Evolutionary conservation across 2,329 filamentous ascomycete species (phyloP).

Genomic region (Ploettnerulaceae sp.): DNA sequence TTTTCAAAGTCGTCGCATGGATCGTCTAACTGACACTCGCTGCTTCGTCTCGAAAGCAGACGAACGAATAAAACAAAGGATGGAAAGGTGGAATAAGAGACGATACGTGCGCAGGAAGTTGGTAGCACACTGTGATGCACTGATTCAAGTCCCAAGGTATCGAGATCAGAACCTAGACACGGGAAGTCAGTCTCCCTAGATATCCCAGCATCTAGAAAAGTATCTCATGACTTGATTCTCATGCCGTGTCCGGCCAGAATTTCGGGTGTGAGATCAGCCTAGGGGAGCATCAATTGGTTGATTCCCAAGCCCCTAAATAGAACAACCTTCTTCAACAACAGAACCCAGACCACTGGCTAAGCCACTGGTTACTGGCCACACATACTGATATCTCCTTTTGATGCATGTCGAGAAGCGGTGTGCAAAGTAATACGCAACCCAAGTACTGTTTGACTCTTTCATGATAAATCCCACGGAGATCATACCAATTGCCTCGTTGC

Average conservation of each 20-base stretch:
- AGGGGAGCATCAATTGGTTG: neutral
- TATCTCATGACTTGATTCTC: neutral
- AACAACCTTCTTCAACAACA: neutral
- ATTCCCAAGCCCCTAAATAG: neutral
- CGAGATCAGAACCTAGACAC: neutral
- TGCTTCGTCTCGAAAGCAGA: too few species aligned
- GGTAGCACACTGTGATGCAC: neutral
- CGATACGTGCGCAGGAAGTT: neutral
- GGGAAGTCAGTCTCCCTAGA: neutral
- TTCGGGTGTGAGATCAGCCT: neutral
- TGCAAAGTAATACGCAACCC: neutral
- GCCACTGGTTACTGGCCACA: neutral
- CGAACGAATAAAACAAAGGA: neutral
- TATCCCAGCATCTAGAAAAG: neutral
- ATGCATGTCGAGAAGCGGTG: neutral
- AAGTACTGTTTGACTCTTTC: neutral
- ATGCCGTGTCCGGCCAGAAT: neutral
- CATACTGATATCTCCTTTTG: neutral
- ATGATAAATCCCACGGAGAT: neutral
- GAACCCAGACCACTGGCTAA: too few species aligned
- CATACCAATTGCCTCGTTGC: neutral
- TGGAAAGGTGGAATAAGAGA: neutral
- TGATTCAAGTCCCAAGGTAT: neutral
- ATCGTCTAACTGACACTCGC: too few species aligned
- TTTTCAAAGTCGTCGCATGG: too few species aligned